A percentile compares a stretch with the other conserved stretches of the same genome.
These are phyloP conservation scores for Senna tora DNA, from an alignment of 306 rosid species.

Conservation along the genomic window DNA sequence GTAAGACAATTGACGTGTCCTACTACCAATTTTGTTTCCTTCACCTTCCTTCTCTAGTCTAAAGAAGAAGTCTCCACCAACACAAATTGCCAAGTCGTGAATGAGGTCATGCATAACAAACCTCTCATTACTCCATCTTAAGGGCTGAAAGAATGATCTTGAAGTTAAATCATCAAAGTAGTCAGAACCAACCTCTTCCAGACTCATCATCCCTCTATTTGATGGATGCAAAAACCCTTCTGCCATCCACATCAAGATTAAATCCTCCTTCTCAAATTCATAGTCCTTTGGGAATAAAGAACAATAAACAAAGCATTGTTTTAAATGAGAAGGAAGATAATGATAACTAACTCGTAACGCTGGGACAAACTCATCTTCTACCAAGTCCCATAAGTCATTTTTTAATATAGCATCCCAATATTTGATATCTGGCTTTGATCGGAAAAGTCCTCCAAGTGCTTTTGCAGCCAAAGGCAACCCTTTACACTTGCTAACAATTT, in stretches of 20 bases:
- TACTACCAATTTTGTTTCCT: neutral
- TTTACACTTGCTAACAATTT: slow-evolving; percentile 18
- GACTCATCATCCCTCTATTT: neutral
- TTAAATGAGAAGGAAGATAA: slow-evolving; percentile 10
- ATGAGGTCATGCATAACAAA: slow-evolving; percentile 35
- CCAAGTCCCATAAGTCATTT: neutral
- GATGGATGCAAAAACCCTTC: neutral
- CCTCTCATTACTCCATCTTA: rapidly evolving
- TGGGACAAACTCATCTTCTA: neutral
- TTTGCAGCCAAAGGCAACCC: slow-evolving; percentile 37
- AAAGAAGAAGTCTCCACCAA: slow-evolving; percentile 6
- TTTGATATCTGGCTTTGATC: neutral
- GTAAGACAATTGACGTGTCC: slow-evolving; percentile 11
- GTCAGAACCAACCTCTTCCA: slow-evolving; percentile 12
- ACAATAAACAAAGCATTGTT: slow-evolving; percentile 31
- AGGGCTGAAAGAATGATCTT: slow-evolving; percentile 3
- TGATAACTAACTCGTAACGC: neutral
- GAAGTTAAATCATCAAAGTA: slow-evolving; percentile 7
- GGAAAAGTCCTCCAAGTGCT: slow-evolving; percentile 28
- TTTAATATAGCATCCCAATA: slow-evolving; percentile 16
- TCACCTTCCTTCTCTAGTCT: neutral
- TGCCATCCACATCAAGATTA: neutral
- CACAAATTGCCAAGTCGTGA: neutral
- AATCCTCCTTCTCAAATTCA: neutral
- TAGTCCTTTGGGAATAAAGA: neutral